phyloP scores from a whole-genome alignment of 305 asterid genomes.

The Striga hermonthica region DNA sequence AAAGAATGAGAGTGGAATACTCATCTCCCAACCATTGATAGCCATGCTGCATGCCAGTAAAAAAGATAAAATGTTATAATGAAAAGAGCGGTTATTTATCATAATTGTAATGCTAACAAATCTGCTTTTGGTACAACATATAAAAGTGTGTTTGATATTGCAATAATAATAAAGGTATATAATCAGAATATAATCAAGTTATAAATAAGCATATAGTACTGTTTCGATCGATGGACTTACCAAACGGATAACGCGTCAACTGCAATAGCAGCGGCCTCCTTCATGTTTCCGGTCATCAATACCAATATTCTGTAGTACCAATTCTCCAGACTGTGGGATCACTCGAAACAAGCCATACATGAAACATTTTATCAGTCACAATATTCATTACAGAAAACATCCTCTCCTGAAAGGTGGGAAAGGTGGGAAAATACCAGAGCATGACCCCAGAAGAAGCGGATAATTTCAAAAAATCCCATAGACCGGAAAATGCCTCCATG shows the following conservation, averaged over 20 bases:
- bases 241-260: slow-evolving; percentile 60
- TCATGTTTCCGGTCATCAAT: slow-evolving; percentile 51
- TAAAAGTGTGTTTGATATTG: no score
- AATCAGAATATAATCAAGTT: no score
- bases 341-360: not conserved
- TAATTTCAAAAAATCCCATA: slow-evolving; percentile 47
- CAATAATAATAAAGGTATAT: no score
- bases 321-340: slow-evolving; percentile 51
- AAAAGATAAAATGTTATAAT: not conserved
- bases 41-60: slow-evolving; percentile 44
- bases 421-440: slow-evolving; percentile 37
- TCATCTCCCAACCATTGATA: slow-evolving; percentile 64
- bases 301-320: slow-evolving; percentile 60
- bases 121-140: no score
- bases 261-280: slow-evolving; percentile 42
- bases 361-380: not conserved
- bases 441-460: slow-evolving; percentile 53
- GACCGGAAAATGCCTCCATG: slow-evolving; percentile 42
- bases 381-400: not conserved
- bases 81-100: no score
- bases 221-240: slow-evolving; percentile 29
- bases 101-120: no score
- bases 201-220: not conserved
- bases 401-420: slow-evolving; percentile 26
- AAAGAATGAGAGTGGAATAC: slow-evolving; percentile 55